Evolutionary conservation across 805 yeast genomes (phyloP).

Genomic region (Myxozyma sirexii): DNA sequence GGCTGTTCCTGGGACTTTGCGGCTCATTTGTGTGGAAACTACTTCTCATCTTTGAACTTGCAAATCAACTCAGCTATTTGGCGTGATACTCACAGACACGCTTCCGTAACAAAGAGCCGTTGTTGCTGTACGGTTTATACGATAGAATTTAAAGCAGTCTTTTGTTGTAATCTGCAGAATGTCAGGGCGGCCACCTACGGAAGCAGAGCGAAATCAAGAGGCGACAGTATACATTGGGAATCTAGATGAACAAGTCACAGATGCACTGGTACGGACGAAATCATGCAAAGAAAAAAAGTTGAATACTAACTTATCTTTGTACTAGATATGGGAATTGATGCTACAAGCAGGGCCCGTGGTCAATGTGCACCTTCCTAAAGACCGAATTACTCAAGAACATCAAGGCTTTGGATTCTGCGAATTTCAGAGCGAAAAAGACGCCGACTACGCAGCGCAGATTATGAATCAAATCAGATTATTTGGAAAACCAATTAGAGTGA

Average conservation of each 20-base stretch:
- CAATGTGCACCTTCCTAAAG: conserved; percentile 75
- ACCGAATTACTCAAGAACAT: conserved; percentile 65
- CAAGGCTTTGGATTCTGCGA: conserved; percentile 92
- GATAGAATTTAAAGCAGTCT: too few relatives aligned
- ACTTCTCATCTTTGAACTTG: too few relatives aligned
- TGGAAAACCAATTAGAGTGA: conserved; percentile 63
- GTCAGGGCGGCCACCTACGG: conserved; percentile 37
- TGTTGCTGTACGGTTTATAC: too few relatives aligned
- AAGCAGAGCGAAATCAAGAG: conserved; percentile 58
- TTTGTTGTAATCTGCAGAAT: too few relatives aligned
- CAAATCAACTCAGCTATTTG: too few relatives aligned
- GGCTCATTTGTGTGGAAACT: too few relatives aligned
- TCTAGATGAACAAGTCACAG: conserved; percentile 73
- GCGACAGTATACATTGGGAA: conserved; percentile 80
- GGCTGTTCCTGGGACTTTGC: too few relatives aligned
- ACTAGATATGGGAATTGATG: conserved; percentile 70
- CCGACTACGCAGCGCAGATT: conserved; percentile 66
- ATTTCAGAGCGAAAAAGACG: conserved; percentile 60
- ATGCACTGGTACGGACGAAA: conserved; percentile 47
- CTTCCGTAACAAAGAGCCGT: too few relatives aligned
- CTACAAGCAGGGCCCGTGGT: conserved; percentile 81
- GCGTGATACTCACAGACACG: too few relatives aligned
- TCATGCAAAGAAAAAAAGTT: too few relatives aligned
- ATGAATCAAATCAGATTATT: conserved; percentile 63
- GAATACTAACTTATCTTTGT: neutral